Evolutionary conservation across 768 basidiomycete genomes (phyloP).

Genomic region (Auriscalpium vulgare): DNA sequence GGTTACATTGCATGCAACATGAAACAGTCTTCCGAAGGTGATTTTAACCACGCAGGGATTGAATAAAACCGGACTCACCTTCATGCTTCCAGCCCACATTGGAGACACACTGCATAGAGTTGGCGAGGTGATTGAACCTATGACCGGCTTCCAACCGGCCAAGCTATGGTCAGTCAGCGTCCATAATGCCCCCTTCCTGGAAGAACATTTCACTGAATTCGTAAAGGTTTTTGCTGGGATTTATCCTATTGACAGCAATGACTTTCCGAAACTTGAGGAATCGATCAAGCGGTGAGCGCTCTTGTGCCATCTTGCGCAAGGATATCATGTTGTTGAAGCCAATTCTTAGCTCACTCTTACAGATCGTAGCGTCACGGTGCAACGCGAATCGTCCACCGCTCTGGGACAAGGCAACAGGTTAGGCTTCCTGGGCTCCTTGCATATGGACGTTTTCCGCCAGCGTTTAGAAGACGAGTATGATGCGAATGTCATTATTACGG

Average conservation of each 20-base stretch:
- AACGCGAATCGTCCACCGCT: slow-evolving; percentile 88
- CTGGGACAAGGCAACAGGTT: slow-evolving; percentile 92
- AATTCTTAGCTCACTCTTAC: slow-evolving; percentile 63
- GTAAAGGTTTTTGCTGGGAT: slow-evolving; percentile 86
- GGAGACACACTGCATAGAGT: slow-evolving; percentile 87
- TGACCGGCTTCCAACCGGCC: slow-evolving; percentile 86
- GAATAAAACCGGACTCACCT: neutral
- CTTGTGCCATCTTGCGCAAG: slow-evolving; percentile 6
- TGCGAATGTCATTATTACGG: slow-evolving; percentile 90
- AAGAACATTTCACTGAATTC: neutral
- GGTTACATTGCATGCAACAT: slow-evolving; percentile 93
- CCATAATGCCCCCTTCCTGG: neutral
- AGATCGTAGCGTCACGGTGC: slow-evolving; percentile 83
- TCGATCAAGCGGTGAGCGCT: slow-evolving; percentile 75
- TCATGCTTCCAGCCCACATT: slow-evolving; percentile 60
- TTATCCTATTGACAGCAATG: slow-evolving; percentile 85
- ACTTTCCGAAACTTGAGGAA: slow-evolving; percentile 93
- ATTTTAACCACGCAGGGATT: neutral
- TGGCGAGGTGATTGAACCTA: slow-evolving; percentile 66
- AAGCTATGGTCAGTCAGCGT: slow-evolving; percentile 69
- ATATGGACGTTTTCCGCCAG: slow-evolving; percentile 96
- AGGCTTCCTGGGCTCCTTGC: slow-evolving; percentile 91
- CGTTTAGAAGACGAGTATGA: slow-evolving; percentile 95
- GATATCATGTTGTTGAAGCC: slow-evolving; percentile 6
- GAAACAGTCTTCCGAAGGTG: slow-evolving; percentile 94